Base-by-base conservation (phyloP, 768 basidiomycete genomes). In the Kwoniella mangroviensis region DNA sequence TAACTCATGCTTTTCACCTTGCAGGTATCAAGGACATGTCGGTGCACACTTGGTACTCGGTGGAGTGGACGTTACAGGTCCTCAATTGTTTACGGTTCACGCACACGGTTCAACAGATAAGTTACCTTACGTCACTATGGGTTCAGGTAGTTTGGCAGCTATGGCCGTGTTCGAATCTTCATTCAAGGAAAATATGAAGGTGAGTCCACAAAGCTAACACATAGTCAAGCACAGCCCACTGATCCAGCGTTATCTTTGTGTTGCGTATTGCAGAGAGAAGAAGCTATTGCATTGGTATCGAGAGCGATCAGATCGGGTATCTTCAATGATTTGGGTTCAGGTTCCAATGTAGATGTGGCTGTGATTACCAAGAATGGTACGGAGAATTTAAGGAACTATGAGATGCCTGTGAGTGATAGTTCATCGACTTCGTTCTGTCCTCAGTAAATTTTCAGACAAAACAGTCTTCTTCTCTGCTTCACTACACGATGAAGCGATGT, bases 91-190 rank as follows among this genome's bases (percentile, higher is more conserved):
- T 86, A 98, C 95, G 15, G 90, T 99, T 73, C 89, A 91, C 70
- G 94, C 97, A 0, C 95, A 99, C 84, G 97, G 97, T 3, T 97
- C 94, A 15, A 98, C 96, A 0, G 97, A 98, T 85, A 98, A 98
- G 84, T 87, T 99, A 22, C 97, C 97, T 0, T 99, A 95, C 78
- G 96, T 99, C 45, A 98, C 97, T 0, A 98, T 98, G 96, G 97
- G 97, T 42, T 94, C 92, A 2, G 97, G 97, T 70, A 91, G 90
- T 78, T 86, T 98, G 63, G 97, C 97, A 2, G 97, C 97, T 19
- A 99, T 99, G 97, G 95, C 95, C 11, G 91, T 98, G 13, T 98
- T 99, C 73, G 97, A 99, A 83, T 89, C 87, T 63, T 82, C 86
- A 21, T 99, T 94, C 94, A 87, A 85, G 79, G 86, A 92, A 40